phyloP scores from a whole-genome alignment of 768 basidiomycete species.

The Galerina sulciceps region DNA sequence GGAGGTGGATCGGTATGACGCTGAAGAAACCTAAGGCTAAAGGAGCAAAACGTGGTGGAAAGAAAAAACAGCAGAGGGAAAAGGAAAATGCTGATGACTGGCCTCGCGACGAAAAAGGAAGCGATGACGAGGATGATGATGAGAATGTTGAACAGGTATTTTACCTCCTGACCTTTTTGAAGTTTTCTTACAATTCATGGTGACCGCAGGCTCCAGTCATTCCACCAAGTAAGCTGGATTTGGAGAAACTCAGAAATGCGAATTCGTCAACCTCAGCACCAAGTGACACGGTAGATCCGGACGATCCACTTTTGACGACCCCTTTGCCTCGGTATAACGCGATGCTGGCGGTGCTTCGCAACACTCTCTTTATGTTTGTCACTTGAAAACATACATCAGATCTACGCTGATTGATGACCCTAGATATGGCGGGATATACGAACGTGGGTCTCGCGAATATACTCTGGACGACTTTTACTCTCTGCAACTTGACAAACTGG shows the following conservation, averaged over 20 bases:
- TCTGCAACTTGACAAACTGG: slow-evolving; percentile 84
- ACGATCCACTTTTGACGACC: slow-evolving; percentile 66
- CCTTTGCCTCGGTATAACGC: slow-evolving; percentile 85
- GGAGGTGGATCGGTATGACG: slow-evolving; percentile 79
- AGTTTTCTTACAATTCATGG: neutral
- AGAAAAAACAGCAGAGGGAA: slow-evolving; percentile 42
- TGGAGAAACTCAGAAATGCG: neutral
- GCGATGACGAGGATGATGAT: slow-evolving; percentile 12
- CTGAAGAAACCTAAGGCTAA: slow-evolving; percentile 74
- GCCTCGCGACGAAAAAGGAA: slow-evolving; percentile 21
- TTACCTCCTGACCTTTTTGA: neutral
- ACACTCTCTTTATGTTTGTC: slow-evolving; percentile 84
- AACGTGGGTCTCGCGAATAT: slow-evolving; percentile 81
- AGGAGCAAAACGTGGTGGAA: slow-evolving; percentile 33
- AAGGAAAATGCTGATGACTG: slow-evolving; percentile 21
- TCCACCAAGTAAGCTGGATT: neutral
- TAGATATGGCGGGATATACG: slow-evolving; percentile 90
- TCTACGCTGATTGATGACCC: neutral
- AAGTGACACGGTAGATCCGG: slow-evolving; percentile 42
- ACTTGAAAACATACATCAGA: neutral
- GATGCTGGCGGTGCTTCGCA: slow-evolving; percentile 84
- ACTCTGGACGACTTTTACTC: slow-evolving; percentile 89
- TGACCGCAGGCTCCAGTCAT: neutral
- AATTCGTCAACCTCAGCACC: neutral
- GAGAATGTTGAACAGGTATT: neutral